Evolutionary conservation across 208 protist genomes (phyloP).

Genomic region (Porcisia hertigi): DNA sequence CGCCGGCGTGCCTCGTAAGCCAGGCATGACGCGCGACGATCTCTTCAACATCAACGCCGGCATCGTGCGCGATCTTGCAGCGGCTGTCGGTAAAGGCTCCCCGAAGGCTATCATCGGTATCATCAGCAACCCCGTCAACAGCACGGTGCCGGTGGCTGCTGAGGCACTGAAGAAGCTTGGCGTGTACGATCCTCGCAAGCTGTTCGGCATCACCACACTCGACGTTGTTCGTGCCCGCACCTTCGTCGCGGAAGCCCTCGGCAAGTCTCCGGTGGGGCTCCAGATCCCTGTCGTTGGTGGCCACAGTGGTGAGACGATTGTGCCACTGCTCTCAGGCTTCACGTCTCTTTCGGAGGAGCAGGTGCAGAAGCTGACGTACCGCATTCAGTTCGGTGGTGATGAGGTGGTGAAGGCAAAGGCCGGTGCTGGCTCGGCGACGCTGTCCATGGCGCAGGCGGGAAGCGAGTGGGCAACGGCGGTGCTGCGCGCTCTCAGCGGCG

Average conservation of each 20-base stretch:
- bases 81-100: constrained; percentile 74
- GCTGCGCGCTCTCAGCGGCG: constrained; percentile 72
- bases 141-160: constrained; percentile 93
- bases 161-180: constrained; percentile 90
- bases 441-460: constrained; percentile 58
- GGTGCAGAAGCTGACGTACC: constrained; percentile 78
- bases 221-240: constrained; percentile 85
- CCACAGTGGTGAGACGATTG: constrained; percentile 94
- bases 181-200: constrained; percentile 79
- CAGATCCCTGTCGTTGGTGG: constrained; percentile 93
- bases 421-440: constrained; percentile 82
- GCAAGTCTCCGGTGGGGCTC: constrained; percentile 51
- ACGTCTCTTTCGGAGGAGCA: constrained; percentile 57
- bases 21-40: constrained; percentile 96
- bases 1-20: constrained; percentile 95
- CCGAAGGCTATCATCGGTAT: constrained; percentile 93
- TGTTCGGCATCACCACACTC: constrained; percentile 94
- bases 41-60: constrained; percentile 95
- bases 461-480: constrained; percentile 71
- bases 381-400: constrained; percentile 84
- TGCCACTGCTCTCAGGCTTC: constrained; percentile 90
- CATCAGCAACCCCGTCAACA: constrained; percentile 96
- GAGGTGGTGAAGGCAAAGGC: constrained; percentile 92
- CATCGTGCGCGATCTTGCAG: constrained; percentile 87
- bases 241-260: constrained; percentile 71